These are phyloP conservation scores for Tricholoma bakamatsutake DNA, from an alignment of 768 basidiomycete species.

Conservation along the genomic window DNA sequence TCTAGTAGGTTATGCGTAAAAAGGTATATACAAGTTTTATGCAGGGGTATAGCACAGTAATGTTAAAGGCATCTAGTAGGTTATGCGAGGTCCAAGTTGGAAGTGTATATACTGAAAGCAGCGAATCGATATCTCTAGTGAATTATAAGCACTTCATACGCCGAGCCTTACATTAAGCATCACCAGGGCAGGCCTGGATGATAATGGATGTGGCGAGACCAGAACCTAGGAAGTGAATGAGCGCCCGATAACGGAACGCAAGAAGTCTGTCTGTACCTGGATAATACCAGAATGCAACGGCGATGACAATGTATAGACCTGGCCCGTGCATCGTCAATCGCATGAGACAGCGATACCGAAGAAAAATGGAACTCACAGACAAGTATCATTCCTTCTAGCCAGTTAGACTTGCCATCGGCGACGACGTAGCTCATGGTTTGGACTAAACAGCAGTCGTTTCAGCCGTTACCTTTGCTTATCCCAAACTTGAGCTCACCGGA, in stretches of 20 bases:
- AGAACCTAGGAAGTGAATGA: slow-evolving; percentile 7
- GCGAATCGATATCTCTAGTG: no score
- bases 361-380: slow-evolving; percentile 11
- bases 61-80: neutral
- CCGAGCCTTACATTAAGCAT: no score
- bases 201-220: slow-evolving; percentile 9
- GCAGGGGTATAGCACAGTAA: neutral
- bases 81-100: neutral
- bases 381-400: slow-evolving; percentile 59
- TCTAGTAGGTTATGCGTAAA: neutral
- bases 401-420: slow-evolving; percentile 78
- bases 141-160: no score
- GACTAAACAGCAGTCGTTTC: slow-evolving; percentile 34
- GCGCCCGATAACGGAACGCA: neutral
- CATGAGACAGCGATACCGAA: neutral
- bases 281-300: slow-evolving; percentile 69
- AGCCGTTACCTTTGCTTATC: neutral
- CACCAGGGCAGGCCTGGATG: neutral
- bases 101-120: neutral
- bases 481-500: slow-evolving; percentile 26
- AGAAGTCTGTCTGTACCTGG: slow-evolving; percentile 28
- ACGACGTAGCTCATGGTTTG: slow-evolving; percentile 81
- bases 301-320: slow-evolving; percentile 70
- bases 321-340: neutral
- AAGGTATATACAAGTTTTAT: neutral